A percentile compares a stretch with the other conserved stretches of the same genome.
phyloP scores from a whole-genome alignment of 2,329 filamentous ascomycete genomes.

The Curvularia lunata region DNA sequence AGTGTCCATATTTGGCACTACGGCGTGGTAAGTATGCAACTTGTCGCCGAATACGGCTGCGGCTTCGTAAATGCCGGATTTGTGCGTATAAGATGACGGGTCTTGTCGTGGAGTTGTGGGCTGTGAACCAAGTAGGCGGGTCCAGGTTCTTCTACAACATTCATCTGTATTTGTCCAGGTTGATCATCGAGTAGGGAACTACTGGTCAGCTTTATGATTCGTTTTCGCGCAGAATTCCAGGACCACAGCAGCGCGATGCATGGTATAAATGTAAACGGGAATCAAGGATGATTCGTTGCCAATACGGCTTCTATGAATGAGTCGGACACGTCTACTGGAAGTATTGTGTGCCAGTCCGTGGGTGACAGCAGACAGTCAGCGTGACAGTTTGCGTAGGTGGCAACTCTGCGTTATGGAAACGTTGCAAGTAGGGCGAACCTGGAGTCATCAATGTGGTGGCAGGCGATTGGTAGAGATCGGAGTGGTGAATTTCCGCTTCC shows the following conservation, averaged over 20 bases:
- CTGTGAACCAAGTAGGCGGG: neutral
- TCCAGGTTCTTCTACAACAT: neutral
- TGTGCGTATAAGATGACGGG: neutral
- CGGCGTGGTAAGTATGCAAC: neutral
- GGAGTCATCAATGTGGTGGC: constrained; percentile 11
- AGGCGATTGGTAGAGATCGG: constrained; percentile 2
- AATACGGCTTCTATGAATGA: neutral
- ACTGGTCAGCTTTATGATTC: neutral
- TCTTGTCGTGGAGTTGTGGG: neutral
- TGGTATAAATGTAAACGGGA: neutral
- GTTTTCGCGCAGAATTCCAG: neutral
- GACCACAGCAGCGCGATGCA: neutral
- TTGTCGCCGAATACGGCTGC: neutral
- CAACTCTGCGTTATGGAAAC: constrained; percentile 1
- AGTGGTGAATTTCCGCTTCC: constrained; percentile 8
- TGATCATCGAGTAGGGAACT: neutral
- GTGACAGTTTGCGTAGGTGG: neutral
- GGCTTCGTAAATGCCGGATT: neutral
- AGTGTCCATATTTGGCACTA: neutral
- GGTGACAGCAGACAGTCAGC: neutral
- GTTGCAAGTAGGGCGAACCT: constrained; percentile 8
- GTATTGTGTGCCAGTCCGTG: neutral
- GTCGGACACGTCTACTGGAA: neutral
- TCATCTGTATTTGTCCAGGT: neutral
- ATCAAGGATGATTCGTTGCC: neutral